Evolutionary conservation across 441 rosid species (phyloP).

Genomic region (Kokia cookei): DNA sequence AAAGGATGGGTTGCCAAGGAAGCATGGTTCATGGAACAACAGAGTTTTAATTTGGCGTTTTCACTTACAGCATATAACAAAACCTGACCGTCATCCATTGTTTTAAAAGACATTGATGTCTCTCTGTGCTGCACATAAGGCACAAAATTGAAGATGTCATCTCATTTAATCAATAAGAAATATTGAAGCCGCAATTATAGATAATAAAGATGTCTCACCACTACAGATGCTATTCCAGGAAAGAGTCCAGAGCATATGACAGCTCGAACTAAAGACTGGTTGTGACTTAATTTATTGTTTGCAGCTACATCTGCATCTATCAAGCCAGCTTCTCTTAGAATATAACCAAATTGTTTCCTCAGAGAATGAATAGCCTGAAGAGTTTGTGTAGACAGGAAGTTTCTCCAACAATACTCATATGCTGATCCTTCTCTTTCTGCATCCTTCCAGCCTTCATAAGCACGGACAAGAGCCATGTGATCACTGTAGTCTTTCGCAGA

Average conservation of each 20-base stretch:
- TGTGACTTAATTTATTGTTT: conserved; percentile 86
- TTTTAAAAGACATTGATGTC: conserved; percentile 94
- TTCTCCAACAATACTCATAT: conserved; percentile 99
- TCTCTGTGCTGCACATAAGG: conserved; percentile 72
- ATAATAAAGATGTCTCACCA: conserved; percentile 40
- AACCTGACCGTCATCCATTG: conserved; percentile 98
- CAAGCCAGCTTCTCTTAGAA: conserved; percentile 84
- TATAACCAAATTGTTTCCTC: conserved; percentile 83
- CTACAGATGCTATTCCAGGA: conserved; percentile 97
- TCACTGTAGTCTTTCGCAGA: conserved; percentile 98
- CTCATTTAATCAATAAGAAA: conserved; percentile 6
- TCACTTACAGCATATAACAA: conserved; percentile 72
- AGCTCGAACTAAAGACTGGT: conserved; percentile 90
- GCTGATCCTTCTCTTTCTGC: conserved; percentile 95
- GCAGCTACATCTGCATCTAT: conserved; percentile 52
- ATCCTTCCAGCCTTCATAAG: conserved; percentile 99
- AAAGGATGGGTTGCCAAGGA: background rate
- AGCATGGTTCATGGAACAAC: background rate
- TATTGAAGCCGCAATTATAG: background rate
- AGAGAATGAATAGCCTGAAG: conserved; percentile 97
- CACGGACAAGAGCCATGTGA: conserved; percentile 99
- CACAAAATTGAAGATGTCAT: conserved; percentile 10
- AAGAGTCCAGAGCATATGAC: conserved; percentile 94
- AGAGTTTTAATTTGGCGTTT: background rate
- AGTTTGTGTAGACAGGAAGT: conserved; percentile 94